Evolutionary conservation across 2,329 filamentous ascomycete species (phyloP).

Genomic region (Fusarium solani-melongenae): DNA sequence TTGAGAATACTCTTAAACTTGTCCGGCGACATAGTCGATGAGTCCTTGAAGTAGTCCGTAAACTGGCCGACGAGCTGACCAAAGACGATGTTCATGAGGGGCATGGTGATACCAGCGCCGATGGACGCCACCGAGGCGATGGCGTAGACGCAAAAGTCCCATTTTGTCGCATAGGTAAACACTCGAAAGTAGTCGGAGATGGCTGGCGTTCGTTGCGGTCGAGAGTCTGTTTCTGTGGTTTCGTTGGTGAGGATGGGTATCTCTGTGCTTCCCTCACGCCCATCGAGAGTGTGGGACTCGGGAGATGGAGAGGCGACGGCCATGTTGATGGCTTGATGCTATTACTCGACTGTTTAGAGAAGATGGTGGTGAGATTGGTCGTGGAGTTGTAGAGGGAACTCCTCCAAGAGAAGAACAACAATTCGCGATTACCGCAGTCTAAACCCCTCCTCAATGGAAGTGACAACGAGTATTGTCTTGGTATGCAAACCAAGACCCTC

Average conservation of each 20-base stretch:
- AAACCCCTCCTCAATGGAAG: background rate
- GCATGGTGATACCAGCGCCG: slow-evolving; percentile 48
- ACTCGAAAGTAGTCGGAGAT: slow-evolving; percentile 40
- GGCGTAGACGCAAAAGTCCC: slow-evolving; percentile 45
- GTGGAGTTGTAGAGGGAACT: background rate
- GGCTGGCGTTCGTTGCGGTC: slow-evolving; percentile 23
- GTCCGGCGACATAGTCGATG: slow-evolving; percentile 18
- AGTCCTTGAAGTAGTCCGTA: slow-evolving; percentile 40
- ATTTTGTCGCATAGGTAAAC: slow-evolving; percentile 46
- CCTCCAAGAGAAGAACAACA: background rate
- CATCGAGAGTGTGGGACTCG: background rate
- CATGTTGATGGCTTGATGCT: background rate
- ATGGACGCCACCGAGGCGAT: slow-evolving; percentile 47
- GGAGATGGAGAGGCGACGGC: background rate
- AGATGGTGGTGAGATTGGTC: background rate
- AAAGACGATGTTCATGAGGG: slow-evolving; percentile 53
- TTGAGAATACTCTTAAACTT: slow-evolving; percentile 24
- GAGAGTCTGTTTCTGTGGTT: background rate
- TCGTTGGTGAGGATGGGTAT: background rate
- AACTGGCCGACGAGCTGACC: slow-evolving; percentile 45
- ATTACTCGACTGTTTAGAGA: background rate
- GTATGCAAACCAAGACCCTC: background rate
- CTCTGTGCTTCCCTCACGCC: background rate
- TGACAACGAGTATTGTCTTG: background rate
- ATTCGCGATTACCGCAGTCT: background rate